These are phyloP conservation scores for Pseudopyrenochaeta lycopersici DNA, from an alignment of 2,329 filamentous ascomycete genomes.

Conservation along the genomic window DNA sequence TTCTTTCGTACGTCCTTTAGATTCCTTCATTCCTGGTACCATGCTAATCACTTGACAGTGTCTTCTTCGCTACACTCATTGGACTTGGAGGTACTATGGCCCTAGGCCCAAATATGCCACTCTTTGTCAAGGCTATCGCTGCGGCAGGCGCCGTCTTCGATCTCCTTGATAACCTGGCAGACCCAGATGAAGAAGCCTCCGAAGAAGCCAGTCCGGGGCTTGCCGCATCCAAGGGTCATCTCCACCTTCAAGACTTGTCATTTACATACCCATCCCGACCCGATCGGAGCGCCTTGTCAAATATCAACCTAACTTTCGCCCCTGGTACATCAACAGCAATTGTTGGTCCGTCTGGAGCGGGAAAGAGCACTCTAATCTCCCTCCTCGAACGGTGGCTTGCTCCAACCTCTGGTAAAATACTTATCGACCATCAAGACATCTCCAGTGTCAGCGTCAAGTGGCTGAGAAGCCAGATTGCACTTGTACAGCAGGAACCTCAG, in stretches of 20 bases:
- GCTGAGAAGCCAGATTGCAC: slow-evolving; percentile 63
- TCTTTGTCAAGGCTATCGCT: too few species aligned
- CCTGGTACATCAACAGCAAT: slow-evolving; percentile 64
- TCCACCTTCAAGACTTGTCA: not conserved
- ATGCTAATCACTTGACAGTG: too few species aligned
- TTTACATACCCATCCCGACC: not conserved
- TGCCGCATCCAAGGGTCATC: too few species aligned
- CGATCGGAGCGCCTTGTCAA: slow-evolving; percentile 43
- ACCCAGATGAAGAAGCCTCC: too few species aligned
- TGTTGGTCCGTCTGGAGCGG: slow-evolving; percentile 66
- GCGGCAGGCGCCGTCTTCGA: too few species aligned
- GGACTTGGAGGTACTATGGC: too few species aligned
- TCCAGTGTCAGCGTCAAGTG: slow-evolving; percentile 64
- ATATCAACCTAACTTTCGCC: slow-evolving; percentile 57
- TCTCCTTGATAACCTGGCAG: too few species aligned
- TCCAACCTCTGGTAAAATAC: slow-evolving; percentile 59
- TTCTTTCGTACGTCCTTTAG: too few species aligned
- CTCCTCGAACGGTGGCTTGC: slow-evolving; percentile 67
- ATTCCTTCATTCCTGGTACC: too few species aligned
- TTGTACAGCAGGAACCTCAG: slow-evolving; percentile 30
- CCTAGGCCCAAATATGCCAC: too few species aligned
- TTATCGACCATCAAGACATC: slow-evolving; percentile 66
- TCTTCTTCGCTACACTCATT: too few species aligned
- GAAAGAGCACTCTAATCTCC: slow-evolving; percentile 64
- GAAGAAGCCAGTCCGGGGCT: too few species aligned